Base-by-base conservation (phyloP, 495 filamentous ascomycete genomes). In the Xylaria bambusicola region DNA sequence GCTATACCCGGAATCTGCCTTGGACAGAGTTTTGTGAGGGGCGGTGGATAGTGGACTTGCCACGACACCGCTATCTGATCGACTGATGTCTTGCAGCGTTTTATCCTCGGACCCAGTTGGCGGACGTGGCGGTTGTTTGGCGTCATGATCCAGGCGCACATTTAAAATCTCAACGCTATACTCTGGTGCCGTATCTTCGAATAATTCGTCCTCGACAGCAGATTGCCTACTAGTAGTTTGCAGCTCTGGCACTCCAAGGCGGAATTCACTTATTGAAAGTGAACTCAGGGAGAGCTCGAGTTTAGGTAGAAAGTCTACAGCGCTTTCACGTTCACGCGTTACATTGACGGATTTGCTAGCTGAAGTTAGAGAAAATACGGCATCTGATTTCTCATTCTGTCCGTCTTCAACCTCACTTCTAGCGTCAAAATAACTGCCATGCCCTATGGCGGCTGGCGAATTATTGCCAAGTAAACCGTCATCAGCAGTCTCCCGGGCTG, bases 1-100 rank as follows among this genome's bases (percentile, higher is more conserved):
- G 62, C 80, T 80, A 49, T 84, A 84, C 18, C 82, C 82, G n/a
- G 78, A 82, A 55, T 84, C 80, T 27, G 79, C 79, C 45, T 83
- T 83, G 7, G 77, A 73, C 17, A 82, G 59, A 10, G 73, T 66
- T 36, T 76, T 78, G 31, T 71, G 68, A 2, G 69, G 62, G 20
- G 26, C 53, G 20, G 77, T 73, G 2, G 75, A 69, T 4, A 60
- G 59, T 0, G 75, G 70, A 56, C 73, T 77, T 0, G 75, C 68
- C 6, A 66, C 62, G 42, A 80, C 73, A 7, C 75, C 78, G 38
- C 77, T 81, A 51, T 81, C 77, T 3, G 73, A 75, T 56, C 76
- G 72, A 9, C 52, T 63, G 2, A 79, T 62, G 31, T 62, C 66
- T 15, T 31, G 52, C 20, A 51, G 51, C 17, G 44, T 44, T 35